phyloP scores from a whole-genome alignment of 257 asterid species.

The Fraxinus pennsylvanica region DNA sequence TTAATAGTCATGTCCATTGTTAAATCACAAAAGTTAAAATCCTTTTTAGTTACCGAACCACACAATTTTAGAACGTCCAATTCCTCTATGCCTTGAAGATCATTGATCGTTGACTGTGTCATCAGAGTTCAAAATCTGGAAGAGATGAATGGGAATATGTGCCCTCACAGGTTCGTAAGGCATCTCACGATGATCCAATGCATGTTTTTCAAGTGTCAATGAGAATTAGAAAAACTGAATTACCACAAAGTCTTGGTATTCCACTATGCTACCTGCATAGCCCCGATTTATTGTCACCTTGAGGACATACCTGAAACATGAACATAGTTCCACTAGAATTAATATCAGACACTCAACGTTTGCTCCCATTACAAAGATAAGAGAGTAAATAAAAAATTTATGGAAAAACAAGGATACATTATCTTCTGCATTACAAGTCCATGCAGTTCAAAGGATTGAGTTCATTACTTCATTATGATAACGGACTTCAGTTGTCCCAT shows the following conservation, averaged over 20 bases:
- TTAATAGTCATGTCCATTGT: too few relatives aligned
- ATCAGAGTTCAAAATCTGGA: background rate
- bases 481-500: background rate
- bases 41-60: too few relatives aligned
- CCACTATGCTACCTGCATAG: conserved; percentile 91
- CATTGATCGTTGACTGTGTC: background rate
- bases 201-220: conserved; percentile 17
- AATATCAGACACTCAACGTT: background rate
- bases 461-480: background rate
- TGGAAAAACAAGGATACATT: background rate
- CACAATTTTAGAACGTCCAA: background rate
- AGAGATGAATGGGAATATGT: conserved; percentile 9
- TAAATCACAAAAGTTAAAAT: too few relatives aligned
- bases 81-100: background rate
- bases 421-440: background rate
- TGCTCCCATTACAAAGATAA: background rate
- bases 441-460: background rate
- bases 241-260: conserved; percentile 71
- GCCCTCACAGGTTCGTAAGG: conserved; percentile 14
- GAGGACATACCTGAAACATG: conserved; percentile 75
- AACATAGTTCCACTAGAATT: conserved; percentile 9
- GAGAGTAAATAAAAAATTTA: background rate
- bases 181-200: conserved; percentile 21
- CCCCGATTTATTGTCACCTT: conserved; percentile 92
- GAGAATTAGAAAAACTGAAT: conserved; percentile 23